Evolutionary conservation across 345 rosid genomes (phyloP).

Genomic region (Populus tremula): DNA sequence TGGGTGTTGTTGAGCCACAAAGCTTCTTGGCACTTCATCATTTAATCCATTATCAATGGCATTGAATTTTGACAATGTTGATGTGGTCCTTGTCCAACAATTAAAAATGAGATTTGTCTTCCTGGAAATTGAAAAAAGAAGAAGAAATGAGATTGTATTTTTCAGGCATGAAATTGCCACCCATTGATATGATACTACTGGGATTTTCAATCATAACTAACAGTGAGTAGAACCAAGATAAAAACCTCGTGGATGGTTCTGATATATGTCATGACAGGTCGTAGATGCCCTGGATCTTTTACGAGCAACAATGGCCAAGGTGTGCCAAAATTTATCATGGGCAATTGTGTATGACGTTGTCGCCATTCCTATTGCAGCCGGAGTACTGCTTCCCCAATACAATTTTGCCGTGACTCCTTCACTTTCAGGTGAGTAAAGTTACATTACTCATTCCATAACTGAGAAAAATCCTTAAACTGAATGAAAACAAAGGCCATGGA

Average conservation of each 20-base stretch:
- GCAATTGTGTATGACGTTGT: constrained; percentile 74
- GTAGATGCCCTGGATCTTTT: constrained; percentile 83
- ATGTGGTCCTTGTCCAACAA: neutral
- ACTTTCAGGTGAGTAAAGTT: constrained; percentile 56
- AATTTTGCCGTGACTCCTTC: constrained; percentile 93
- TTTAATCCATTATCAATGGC: neutral
- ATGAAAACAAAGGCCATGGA: neutral
- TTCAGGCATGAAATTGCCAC: neutral
- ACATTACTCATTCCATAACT: neutral
- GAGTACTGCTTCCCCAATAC: constrained; percentile 73
- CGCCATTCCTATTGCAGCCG: constrained; percentile 90
- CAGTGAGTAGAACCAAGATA: neutral
- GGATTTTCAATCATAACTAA: neutral
- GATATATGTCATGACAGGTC: constrained; percentile 42
- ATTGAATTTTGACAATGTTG: neutral
- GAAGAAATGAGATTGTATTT: neutral
- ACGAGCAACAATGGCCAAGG: constrained; percentile 83
- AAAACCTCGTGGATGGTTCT: neutral
- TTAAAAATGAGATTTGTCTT: neutral
- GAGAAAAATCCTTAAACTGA: neutral
- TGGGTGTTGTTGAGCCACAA: neutral
- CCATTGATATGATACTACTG: neutral
- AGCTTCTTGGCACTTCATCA: neutral
- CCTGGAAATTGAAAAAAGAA: neutral
- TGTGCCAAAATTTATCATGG: constrained; percentile 88